Percentiles rank a stretch among this genome's conserved stretches.
phyloP scores from a whole-genome alignment of 352 stramenopile genomes.

The Phytophthora aleatoria region DNA sequence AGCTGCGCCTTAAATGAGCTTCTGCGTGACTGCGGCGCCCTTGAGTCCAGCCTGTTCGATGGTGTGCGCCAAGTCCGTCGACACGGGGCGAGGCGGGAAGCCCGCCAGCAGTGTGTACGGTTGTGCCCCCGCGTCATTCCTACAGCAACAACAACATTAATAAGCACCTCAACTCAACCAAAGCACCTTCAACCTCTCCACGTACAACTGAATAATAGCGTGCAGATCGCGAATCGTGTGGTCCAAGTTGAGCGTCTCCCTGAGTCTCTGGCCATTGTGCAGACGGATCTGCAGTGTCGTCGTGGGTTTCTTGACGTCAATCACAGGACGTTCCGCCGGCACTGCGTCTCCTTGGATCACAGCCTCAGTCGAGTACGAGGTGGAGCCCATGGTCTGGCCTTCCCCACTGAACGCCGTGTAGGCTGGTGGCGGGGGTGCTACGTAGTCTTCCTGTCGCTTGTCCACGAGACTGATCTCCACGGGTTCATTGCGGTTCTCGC shows the following conservation, averaged over 20 bases:
- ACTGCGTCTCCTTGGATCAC: constrained; percentile 50
- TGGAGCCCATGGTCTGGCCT: constrained; percentile 80
- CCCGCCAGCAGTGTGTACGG: constrained; percentile 92
- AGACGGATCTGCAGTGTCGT: constrained; percentile 91
- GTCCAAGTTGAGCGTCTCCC: constrained; percentile 86
- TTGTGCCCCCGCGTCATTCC: constrained; percentile 69
- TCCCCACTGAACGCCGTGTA: constrained; percentile 89
- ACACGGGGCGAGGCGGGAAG: constrained; percentile 91
- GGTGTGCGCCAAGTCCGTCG: constrained; percentile 81
- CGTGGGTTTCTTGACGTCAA: constrained; percentile 87
- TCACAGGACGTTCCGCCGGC: constrained; percentile 52
- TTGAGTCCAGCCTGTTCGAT: constrained; percentile 93
- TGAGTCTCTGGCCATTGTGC: constrained; percentile 79
- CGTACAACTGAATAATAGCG: constrained; percentile 84
- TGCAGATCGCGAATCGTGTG: constrained; percentile 90
- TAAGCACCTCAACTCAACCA: not conserved
- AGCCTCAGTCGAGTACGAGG: constrained; percentile 46
- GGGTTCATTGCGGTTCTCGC: constrained; percentile 63
- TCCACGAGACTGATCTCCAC: constrained; percentile 88
- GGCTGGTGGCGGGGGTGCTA: constrained; percentile 59
- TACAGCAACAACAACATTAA: constrained; percentile 29
- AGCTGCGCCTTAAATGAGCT: constrained; percentile 69
- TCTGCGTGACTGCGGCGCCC: constrained; percentile 91
- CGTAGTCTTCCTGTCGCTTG: constrained; percentile 86
- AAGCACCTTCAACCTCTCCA: constrained; percentile 4